Percentiles rank a stretch among this genome's conserved stretches.
Evolutionary conservation across 2,329 filamentous ascomycete genomes (phyloP).

Genomic region (Ceratocystis albifundus): DNA sequence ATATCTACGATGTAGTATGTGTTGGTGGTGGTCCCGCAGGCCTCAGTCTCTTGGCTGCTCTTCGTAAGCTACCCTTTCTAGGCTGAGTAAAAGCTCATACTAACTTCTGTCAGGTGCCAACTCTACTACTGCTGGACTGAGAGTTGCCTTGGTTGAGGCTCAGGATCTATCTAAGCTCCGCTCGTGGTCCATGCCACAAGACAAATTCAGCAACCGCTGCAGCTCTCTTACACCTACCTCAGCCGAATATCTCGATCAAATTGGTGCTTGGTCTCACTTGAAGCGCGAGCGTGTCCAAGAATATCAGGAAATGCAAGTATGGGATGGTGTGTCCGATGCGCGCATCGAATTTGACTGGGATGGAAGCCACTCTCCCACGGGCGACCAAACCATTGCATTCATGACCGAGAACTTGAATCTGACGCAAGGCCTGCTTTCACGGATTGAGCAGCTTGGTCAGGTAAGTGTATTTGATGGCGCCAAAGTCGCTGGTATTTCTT

Average conservation of each 20-base stretch:
- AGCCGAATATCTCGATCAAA: slow-evolving; percentile 66
- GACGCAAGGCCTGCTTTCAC: slow-evolving; percentile 61
- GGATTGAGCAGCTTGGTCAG: slow-evolving; percentile 56
- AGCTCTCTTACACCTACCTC: slow-evolving; percentile 87
- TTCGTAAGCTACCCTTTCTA: slow-evolving; percentile 45
- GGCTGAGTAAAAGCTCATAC: not conserved
- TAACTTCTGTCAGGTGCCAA: slow-evolving; percentile 51
- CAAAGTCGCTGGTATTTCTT: slow-evolving; percentile 65
- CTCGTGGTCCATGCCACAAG: slow-evolving; percentile 52
- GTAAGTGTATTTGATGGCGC: slow-evolving; percentile 64
- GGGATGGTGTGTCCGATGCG: slow-evolving; percentile 84
- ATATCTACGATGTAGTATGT: slow-evolving; percentile 88
- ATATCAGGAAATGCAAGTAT: slow-evolving; percentile 95
- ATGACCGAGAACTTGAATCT: slow-evolving; percentile 95
- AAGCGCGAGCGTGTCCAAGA: slow-evolving; percentile 62
- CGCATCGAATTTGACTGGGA: slow-evolving; percentile 78
- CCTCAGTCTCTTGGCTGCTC: slow-evolving; percentile 65
- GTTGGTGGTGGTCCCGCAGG: slow-evolving; percentile 84
- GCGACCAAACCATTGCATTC: slow-evolving; percentile 61
- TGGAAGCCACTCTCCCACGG: slow-evolving; percentile 17
- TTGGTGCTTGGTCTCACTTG: slow-evolving; percentile 76
- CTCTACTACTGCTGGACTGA: slow-evolving; percentile 61
- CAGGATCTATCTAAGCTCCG: slow-evolving; percentile 66
- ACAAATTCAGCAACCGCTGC: slow-evolving; percentile 82
- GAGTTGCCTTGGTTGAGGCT: slow-evolving; percentile 78